phyloP scores from a whole-genome alignment of 139 green algal genomes.

The Tetraselmis striata region DNA sequence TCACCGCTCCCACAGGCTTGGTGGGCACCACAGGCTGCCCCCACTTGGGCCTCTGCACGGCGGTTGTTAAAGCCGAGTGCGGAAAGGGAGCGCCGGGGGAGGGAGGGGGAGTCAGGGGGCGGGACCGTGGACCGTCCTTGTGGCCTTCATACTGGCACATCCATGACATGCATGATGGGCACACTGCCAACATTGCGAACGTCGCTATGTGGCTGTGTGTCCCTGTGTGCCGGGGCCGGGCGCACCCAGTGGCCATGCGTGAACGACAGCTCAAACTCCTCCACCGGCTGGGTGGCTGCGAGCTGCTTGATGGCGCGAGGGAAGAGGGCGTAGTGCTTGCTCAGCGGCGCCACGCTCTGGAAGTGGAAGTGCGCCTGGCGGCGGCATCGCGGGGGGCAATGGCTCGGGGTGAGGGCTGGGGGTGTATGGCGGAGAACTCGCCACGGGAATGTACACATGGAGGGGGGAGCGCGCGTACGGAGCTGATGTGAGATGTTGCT shows the following conservation, averaged over 20 bases:
- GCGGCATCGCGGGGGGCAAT: too few relatives aligned
- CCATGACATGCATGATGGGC: too few relatives aligned
- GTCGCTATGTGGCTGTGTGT: background rate
- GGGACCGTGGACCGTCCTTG: too few relatives aligned
- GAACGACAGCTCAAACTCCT: conserved; percentile 34
- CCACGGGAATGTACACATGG: too few relatives aligned
- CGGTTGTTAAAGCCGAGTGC: too few relatives aligned
- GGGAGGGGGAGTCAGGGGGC: too few relatives aligned
- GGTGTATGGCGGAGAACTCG: too few relatives aligned
- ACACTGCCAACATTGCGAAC: too few relatives aligned
- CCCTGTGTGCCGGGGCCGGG: background rate
- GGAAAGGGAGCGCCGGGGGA: background rate
- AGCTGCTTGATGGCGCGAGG: conserved; percentile 25
- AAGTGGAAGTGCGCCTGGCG: conserved; percentile 26
- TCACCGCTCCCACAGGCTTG: conserved; percentile 22
- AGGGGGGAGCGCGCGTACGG: too few relatives aligned
- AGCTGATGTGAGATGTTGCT: too few relatives aligned
- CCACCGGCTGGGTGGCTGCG: background rate
- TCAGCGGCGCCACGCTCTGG: background rate
- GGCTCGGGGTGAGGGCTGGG: background rate
- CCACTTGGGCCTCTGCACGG: conserved; percentile 7
- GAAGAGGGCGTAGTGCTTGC: conserved; percentile 13
- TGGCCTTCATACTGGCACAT: too few relatives aligned
- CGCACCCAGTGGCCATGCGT: conserved; percentile 42
- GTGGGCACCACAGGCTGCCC: background rate